Base-by-base conservation (phyloP, 106 monocot species). In the Platanthera guangdongensis region DNA sequence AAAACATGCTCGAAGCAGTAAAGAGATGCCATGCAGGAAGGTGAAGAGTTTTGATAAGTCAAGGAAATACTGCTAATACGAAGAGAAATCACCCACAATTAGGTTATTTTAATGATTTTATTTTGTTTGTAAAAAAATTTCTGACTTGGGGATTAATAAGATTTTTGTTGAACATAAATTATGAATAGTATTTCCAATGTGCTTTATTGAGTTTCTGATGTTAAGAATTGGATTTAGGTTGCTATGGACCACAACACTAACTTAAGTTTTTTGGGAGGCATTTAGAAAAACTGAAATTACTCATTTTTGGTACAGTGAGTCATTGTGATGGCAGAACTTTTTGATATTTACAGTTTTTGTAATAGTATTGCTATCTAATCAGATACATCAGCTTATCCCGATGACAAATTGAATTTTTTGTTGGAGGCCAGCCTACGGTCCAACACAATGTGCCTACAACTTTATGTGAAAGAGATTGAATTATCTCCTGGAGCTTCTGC, bases 401-500 rank as follows among this genome's bases (percentile, higher is more conserved):
- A 81, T 81, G 92, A 89, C 75, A 76, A 87, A 81, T 77, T 81
- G 22, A 80, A 88, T 80, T 87, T 80, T 86, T 81, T 91, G 75
- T 79, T 78, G 47, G 96, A 97, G 89, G 87, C 93, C 74, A 86
- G 76, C 51, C 84, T 76, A 13, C 91, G 91, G 12, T 91, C 96
- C 77, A 97, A 93, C 76, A 84, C 75, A 78, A 76, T 86, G 10
- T 97, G 96, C 79, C 55, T 91, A 84, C 96, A 93, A 86, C 87
- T 97, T 73, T 97, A 97, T 89, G 71, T 72, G 6, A 97, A 97
- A 82, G 93, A 93, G 12, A 82, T 77, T 68, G 90, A 93, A 75
- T 76, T 78, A 70, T 78, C 85, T 71, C 87, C 91, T 60, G 91
- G 93, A 78, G 84, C 85, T 70, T 91, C 91, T 64, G 86, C 96